Percentiles rank a stretch among this genome's conserved stretches.
phyloP scores from a whole-genome alignment of 2,329 filamentous ascomycete species.

The Pyrenochaeta sp. region DNA sequence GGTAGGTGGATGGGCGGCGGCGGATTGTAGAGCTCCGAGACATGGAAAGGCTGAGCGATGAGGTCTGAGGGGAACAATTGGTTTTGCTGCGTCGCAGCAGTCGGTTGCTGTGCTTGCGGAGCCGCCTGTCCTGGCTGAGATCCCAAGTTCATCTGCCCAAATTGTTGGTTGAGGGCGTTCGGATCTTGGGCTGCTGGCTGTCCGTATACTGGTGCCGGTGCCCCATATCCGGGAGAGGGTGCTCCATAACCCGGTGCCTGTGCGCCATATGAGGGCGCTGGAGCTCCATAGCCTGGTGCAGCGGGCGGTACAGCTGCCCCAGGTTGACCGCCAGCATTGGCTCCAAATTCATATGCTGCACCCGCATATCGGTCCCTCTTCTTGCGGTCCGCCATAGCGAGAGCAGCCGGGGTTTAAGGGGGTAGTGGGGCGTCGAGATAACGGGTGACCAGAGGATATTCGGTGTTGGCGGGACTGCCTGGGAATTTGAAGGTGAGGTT shows the following conservation, averaged over 20 bases:
- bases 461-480: constrained; percentile 20
- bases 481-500: constrained; percentile 34
- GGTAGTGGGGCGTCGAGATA: constrained; percentile 14
- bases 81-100: constrained; percentile 62
- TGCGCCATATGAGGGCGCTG: constrained; percentile 50
- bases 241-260: constrained; percentile 46
- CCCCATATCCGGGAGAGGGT: constrained; percentile 52
- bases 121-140: constrained; percentile 55
- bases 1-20: constrained; percentile 92
- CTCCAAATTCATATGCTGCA: constrained; percentile 93
- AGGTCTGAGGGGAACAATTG: constrained; percentile 93
- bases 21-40: constrained; percentile 87
- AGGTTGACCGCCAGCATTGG: constrained; percentile 72
- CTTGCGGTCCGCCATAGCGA: constrained; percentile 59
- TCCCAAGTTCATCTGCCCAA: constrained; percentile 78
- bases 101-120: constrained; percentile 41
- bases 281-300: constrained; percentile 31
- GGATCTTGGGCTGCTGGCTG: constrained; percentile 66
- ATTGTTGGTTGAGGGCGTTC: constrained; percentile 74
- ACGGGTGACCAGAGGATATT: constrained; percentile 15
- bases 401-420: constrained; percentile 18
- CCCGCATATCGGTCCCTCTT: constrained; percentile 97
- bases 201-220: constrained; percentile 39
- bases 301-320: constrained; percentile 55
- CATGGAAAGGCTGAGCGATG: constrained; percentile 91